A percentile compares a stretch with the other conserved stretches of the same genome.
These are phyloP conservation scores for Colletotrichum gigasporum DNA, from an alignment of 2,329 filamentous ascomycete species.

Conservation along the genomic window DNA sequence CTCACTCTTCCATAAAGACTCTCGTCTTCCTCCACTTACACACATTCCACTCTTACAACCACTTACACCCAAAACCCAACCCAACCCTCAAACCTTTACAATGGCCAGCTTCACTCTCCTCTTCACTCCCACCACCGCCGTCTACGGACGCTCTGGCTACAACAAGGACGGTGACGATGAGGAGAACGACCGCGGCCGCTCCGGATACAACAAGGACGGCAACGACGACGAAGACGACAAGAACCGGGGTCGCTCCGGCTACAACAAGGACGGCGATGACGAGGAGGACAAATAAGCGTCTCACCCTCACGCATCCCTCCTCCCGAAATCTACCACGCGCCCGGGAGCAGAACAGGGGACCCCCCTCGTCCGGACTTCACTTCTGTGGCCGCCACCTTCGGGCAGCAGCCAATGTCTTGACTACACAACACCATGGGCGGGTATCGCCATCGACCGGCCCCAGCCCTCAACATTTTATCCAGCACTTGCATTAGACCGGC, in stretches of 20 bases:
- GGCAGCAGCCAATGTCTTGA: not conserved
- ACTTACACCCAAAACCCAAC: constrained; percentile 35
- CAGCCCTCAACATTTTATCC: not conserved
- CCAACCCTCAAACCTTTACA: constrained; percentile 39
- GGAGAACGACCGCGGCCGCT: constrained; percentile 46
- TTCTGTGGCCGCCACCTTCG: not conserved
- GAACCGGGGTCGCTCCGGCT: constrained; percentile 56
- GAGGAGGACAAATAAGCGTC: constrained; percentile 45
- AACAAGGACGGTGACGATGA: constrained; percentile 48
- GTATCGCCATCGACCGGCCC: not conserved
- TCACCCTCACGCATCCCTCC: constrained; percentile 4
- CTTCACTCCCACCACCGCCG: constrained; percentile 43
- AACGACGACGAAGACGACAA: constrained; percentile 44
- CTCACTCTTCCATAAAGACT: not conserved
- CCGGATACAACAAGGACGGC: constrained; percentile 50
- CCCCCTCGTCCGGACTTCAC: not conserved
- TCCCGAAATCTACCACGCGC: too few relatives aligned
- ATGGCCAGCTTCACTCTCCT: constrained; percentile 48
- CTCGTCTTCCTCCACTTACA: constrained; percentile 32
- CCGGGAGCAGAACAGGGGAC: too few relatives aligned
- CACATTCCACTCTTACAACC: constrained; percentile 36
- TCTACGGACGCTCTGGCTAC: constrained; percentile 54
- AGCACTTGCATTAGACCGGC: constrained; percentile 25
- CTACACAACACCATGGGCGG: not conserved
- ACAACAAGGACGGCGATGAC: constrained; percentile 54